Evolutionary conservation across 257 asterid species (phyloP).

Genomic region (Striga asiatica): DNA sequence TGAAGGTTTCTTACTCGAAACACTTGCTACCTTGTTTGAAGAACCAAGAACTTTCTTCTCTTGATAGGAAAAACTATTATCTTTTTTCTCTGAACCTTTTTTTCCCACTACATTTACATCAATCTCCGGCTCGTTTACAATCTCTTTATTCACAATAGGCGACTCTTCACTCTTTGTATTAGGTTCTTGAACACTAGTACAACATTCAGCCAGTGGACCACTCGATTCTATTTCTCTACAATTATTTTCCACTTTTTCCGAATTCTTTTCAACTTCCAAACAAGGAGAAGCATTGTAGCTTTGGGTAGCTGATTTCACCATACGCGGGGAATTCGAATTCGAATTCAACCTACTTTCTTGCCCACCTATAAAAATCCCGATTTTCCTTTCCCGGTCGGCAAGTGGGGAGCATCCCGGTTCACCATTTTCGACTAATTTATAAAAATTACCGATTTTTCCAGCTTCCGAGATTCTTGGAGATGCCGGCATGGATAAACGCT

Average conservation of each 20-base stretch:
- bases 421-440: conserved; percentile 40
- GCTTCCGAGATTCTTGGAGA: conserved; percentile 64
- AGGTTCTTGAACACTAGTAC: no score
- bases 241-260: conserved; percentile 10
- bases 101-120: no score
- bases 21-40: conserved; percentile 21
- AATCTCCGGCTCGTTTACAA: conserved; percentile 6
- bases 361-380: conserved; percentile 30
- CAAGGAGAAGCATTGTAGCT: neutral
- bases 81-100: no score
- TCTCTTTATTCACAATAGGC: conserved; percentile 13
- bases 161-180: no score
- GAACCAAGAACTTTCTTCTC: conserved; percentile 16
- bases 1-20: conserved; percentile 23
- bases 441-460: conserved; percentile 37
- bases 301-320: neutral
- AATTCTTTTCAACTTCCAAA: neutral
- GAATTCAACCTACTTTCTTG: conserved; percentile 37
- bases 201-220: conserved; percentile 12
- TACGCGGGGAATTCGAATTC: conserved; percentile 1
- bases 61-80: conserved; percentile 17
- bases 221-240: conserved; percentile 9
- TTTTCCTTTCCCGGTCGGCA: conserved; percentile 10
- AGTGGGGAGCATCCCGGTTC: conserved; percentile 20
- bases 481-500: conserved; percentile 56